Evolutionary conservation across 352 stramenopile genomes (phyloP), one percentile per base, ranked within the genome.

Genomic region (Globisporangium barbulae): DNA sequence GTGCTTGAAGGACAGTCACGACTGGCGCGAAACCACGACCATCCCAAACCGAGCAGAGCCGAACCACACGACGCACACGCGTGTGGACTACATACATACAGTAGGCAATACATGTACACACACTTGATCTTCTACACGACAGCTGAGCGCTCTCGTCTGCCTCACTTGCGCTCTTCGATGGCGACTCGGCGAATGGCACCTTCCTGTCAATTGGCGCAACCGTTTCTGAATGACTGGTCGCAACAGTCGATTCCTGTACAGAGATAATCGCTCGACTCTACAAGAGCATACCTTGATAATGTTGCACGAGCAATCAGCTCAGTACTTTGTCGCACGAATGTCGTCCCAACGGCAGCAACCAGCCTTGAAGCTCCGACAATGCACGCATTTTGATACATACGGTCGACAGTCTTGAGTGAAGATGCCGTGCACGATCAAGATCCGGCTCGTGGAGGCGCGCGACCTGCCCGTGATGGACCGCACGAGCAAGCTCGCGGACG

Each of bases 401-500:
- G 25, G 33, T 2, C 17, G 6, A 7, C 44, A 35, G 4, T 50
- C 31, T 17, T 4, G 21, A 50, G 30, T 0, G n/a, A 53, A 45
- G n/a, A 97, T 97, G 89, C 88, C 89, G 59, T 96, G 84, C 61
- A 96, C 87, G 66, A 92, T 97, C 73, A 96, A 97, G 79, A 94
- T 97, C 71, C 85, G 86, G 28, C 75, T 97, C 15, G 81, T 94
- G 64, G 88, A 97, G 72, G 90, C 90, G 59, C 87, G 90, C 25
- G 87, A 91, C 62, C 85, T 96, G 72, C 90, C 90, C 17, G 85
- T 92, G 44, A 85, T 94, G 67, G 88, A 96, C 72, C 84, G 87
- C 66, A 68, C 85, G 42, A 84, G 75, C 73, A 93, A 97, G 70
- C 68, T 96, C 52, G 76, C 83, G 48, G 86, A 96, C 61, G 78